Evolutionary conservation across 345 rosid species (phyloP).

Genomic region (Luvunga scandens): DNA sequence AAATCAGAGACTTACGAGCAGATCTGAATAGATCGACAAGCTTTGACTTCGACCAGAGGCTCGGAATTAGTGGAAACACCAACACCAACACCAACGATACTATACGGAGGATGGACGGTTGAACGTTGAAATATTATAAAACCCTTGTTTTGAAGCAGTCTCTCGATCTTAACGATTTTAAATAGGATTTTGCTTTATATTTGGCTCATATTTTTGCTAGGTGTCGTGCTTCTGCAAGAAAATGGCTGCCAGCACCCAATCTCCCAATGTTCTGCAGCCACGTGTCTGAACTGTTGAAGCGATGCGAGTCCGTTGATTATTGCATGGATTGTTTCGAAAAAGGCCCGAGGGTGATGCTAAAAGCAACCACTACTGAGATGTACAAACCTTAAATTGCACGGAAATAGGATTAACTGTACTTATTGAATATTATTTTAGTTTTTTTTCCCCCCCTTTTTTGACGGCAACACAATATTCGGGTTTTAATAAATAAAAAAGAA

Average conservation of each 20-base stretch:
- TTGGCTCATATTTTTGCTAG: not conserved
- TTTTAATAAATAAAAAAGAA: no score
- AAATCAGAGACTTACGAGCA: not conserved
- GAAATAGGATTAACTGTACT: no score
- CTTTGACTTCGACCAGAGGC: not conserved
- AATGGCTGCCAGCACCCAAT: not conserved
- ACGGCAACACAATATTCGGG: no score
- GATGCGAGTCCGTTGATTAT: no score
- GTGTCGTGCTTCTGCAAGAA: not conserved
- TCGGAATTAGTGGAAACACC: not conserved
- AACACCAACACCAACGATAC: no score
- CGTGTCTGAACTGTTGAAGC: not conserved
- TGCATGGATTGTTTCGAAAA: no score
- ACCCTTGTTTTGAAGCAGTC: not conserved
- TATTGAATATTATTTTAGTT: no score
- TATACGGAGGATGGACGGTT: not conserved
- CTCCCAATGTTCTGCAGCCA: not conserved
- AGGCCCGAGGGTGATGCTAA: no score
- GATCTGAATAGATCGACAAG: not conserved
- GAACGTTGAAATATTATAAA: not conserved
- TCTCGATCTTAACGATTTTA: not conserved
- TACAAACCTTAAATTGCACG: no score
- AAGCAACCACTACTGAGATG: no score
- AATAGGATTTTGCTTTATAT: not conserved
- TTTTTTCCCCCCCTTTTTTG: no score